These are phyloP conservation scores for Paracorniculantispora psalliotae DNA, from an alignment of 2,329 filamentous ascomycete genomes.

Conservation along the genomic window DNA sequence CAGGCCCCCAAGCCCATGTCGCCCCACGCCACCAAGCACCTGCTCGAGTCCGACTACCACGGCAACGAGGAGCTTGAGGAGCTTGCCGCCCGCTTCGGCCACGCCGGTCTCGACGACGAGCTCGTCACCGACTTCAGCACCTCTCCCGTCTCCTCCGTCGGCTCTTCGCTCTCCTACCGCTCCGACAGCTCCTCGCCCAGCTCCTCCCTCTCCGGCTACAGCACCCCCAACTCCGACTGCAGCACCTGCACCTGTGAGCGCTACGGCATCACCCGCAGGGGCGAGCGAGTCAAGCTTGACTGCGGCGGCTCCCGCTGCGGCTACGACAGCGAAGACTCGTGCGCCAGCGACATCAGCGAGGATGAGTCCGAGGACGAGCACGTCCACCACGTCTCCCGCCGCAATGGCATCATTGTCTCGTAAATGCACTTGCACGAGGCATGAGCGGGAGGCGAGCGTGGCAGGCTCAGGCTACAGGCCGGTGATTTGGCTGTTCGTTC, in stretches of 20 bases:
- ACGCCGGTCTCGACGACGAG: slow-evolving; percentile 53
- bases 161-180: slow-evolving; percentile 66
- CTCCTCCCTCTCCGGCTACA: slow-evolving; percentile 72
- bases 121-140: slow-evolving; percentile 49
- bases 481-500: not conserved
- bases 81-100: slow-evolving; percentile 69
- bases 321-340: slow-evolving; percentile 67
- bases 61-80: slow-evolving; percentile 70
- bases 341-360: slow-evolving; percentile 61
- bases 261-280: slow-evolving; percentile 91
- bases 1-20: slow-evolving; percentile 84
- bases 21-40: slow-evolving; percentile 80
- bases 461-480: slow-evolving; percentile 18
- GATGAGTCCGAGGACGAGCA: slow-evolving; percentile 41
- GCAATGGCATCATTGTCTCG: slow-evolving; percentile 59
- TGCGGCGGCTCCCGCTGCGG: slow-evolving; percentile 86
- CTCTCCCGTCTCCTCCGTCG: slow-evolving; percentile 60
- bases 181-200: slow-evolving; percentile 70
- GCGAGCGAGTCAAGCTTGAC: slow-evolving; percentile 92
- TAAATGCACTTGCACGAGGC: slow-evolving; percentile 20
- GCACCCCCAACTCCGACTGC: slow-evolving; percentile 71
- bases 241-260: slow-evolving; percentile 87
- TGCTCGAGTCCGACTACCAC: slow-evolving; percentile 77
- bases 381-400: slow-evolving; percentile 48
- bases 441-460: slow-evolving; percentile 3